Base-by-base conservation (phyloP, 2,329 filamentous ascomycete species). In the Hypoxylon sp. region DNA sequence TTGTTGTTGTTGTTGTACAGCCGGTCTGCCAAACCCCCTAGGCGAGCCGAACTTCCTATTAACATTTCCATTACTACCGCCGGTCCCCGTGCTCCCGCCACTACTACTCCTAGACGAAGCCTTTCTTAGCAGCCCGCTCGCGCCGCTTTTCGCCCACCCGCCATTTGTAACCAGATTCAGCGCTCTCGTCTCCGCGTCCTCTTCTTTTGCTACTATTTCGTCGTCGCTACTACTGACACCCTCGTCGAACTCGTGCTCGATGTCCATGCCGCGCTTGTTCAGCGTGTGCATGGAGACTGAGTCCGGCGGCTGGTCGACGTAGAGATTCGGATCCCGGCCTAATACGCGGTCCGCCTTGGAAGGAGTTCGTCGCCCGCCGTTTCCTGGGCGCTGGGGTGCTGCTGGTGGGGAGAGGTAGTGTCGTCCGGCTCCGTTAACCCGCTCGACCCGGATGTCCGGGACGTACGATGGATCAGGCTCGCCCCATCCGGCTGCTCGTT, bases 401-500 rank as follows among this genome's bases (percentile, higher is more conserved):
- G 48, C 41, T 25, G 58, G 63, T 26, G 53, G 60, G 34, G 58
- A 45, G 3, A 67, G 21, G 37, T 73, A 73, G 30, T 74, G 71
- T 26, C 71, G 63, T 4, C 67, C 67, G 3, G 69, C 67, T 3
- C 67, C 65, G 11, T 43, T 56, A 4, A 63, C 55, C 8, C 60
- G 66, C 8, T 59, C 57, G 8, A 55, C 43, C 31, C 52, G 59
- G 9, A 52, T 49, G 5, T 52, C 47, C 46, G 55, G 62, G 58
- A 59, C 50, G 4, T 44, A 35, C 2, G 54, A 57, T 7, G 64
- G 70, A 5, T 70, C 73, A 6, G 65, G 64, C 15, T 61, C 65
- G 23, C 87, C 87, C 86, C 87, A 90, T 23, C 87, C 87, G 9
- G 87, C 86, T 19, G 77, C 81, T 12, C 80, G 73, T 69, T 91